A percentile compares a stretch with the other conserved stretches of the same genome.
Evolutionary conservation across 2,329 filamentous ascomycete genomes (phyloP).

Genomic region (Lecanicillium sp.): DNA sequence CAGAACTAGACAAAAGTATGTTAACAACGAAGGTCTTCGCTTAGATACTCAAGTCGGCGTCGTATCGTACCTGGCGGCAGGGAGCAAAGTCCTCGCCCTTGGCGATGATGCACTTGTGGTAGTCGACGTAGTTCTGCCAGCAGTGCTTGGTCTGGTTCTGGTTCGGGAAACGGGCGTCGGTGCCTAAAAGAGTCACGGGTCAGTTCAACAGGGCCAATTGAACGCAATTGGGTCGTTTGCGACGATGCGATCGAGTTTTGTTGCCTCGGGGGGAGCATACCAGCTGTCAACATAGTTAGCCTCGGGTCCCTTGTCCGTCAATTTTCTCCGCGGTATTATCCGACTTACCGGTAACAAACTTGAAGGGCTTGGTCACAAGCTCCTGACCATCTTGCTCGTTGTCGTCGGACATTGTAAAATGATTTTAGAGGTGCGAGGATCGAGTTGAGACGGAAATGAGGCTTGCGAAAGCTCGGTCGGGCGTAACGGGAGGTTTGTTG

Average conservation of each 20-base stretch:
- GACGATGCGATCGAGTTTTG: conserved; percentile 16
- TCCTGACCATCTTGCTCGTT: conserved; percentile 70
- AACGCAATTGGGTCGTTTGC: conserved; percentile 25
- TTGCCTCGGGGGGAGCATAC: conserved; percentile 29
- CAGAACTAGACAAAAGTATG: conserved; percentile 64
- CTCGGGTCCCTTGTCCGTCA: conserved; percentile 30
- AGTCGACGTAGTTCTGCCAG: conserved; percentile 99
- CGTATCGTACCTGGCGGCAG: conserved; percentile 77
- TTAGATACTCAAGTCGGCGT: background rate
- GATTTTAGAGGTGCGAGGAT: conserved; percentile 22
- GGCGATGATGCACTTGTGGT: conserved; percentile 98
- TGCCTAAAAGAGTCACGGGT: conserved; percentile 53
- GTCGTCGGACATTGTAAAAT: conserved; percentile 80
- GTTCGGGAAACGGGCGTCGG: conserved; percentile 98
- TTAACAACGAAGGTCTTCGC: background rate
- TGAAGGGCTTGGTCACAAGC: conserved; percentile 95
- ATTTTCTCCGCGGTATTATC: conserved; percentile 29
- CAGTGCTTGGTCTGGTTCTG: conserved; percentile 99
- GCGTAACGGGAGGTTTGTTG: conserved; percentile 28
- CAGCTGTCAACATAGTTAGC: conserved; percentile 40
- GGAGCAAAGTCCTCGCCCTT: conserved; percentile 98
- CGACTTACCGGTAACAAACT: conserved; percentile 95
- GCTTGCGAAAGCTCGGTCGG: conserved; percentile 27
- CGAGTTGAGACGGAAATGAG: conserved; percentile 25
- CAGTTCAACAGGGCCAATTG: conserved; percentile 10